Evolutionary conservation across 371 early-diverging fungal species (phyloP).

Genomic region (Lichtheimia ramosa): DNA sequence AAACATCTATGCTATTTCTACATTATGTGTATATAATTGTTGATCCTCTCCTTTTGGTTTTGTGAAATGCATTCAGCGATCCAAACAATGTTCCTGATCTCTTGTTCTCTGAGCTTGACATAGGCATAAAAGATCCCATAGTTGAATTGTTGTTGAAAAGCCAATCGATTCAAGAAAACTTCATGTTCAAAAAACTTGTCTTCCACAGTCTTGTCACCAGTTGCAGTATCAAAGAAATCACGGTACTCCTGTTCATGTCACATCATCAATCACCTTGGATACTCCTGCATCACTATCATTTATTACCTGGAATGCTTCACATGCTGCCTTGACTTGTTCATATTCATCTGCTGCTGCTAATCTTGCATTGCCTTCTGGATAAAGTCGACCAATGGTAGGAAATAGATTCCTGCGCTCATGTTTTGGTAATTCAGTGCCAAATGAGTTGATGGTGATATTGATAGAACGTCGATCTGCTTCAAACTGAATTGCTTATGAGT

Average conservation of each 20-base stretch:
- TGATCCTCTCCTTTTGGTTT: constrained; percentile 93
- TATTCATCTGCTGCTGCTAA: constrained; percentile 89
- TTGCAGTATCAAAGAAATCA: constrained; percentile 60
- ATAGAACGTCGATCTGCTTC: constrained; percentile 97
- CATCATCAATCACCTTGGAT: too few relatives aligned
- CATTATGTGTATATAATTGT: constrained; percentile 84
- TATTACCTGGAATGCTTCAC: constrained; percentile 82
- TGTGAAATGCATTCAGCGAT: constrained; percentile 99
- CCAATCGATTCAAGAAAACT: constrained; percentile 87
- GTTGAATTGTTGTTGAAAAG: constrained; percentile 96
- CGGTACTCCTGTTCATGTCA: constrained; percentile 68
- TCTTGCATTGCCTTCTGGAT: constrained; percentile 86
- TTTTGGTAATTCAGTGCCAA: constrained; percentile 94
- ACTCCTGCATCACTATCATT: too few relatives aligned
- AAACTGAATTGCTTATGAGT: constrained; percentile 63
- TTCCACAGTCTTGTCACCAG: constrained; percentile 74
- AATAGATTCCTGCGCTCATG: constrained; percentile 93
- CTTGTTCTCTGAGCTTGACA: constrained; percentile 98
- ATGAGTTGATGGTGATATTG: constrained; percentile 98
- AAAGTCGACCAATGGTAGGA: constrained; percentile 91
- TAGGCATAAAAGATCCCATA: constrained; percentile 95
- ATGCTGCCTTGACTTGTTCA: constrained; percentile 86
- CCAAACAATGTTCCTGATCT: constrained; percentile 99
- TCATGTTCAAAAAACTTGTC: constrained; percentile 95
- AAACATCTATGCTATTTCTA: neutral